Base-by-base conservation (phyloP, 176 grass and related monocot species). In the Zoysia pacifica region DNA sequence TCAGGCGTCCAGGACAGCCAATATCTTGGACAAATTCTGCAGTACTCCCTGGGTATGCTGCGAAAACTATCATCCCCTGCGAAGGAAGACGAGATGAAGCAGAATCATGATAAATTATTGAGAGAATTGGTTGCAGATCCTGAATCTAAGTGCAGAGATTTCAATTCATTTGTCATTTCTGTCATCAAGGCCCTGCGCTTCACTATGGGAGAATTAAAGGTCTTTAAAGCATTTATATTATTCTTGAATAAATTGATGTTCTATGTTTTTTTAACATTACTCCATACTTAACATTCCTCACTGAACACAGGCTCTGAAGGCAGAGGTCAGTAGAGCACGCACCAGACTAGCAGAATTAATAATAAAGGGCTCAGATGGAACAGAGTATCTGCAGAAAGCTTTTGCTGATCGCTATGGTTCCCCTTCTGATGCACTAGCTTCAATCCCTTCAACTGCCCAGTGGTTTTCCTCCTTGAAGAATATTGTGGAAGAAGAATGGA, bases 201-300 rank as follows among this genome's bases (percentile, higher is more conserved):
- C 83, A 89, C 86, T 81, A 91, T 98, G 75, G 90, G 87, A 72
- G 90, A 94, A 54, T 86, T 98, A 83, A 85, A 98, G 95, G 95
- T 97, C 83, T 9, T 64, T 18, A 38, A 6, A 56, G 19, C 41
- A 65, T 70, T 65, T 39, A 84, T 35, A 60, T 69, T 71, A 11
- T 52, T 79, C 35, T 84, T 15, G n/a, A 88, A 80, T 81, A 76
- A 65, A 71, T 41, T 81, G 59, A 65, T 55, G 11, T 12, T 2
- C 48, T 79, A 51, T 49, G 51, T 49, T 44, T 60, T 84, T 44
- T 60, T 84, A 67, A 46, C 50, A 65, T 15, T 71, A 20, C 35
- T 64, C 59, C 2, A 43, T 38, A 42, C 54, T 20, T 28, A 81
- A 76, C 41, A 47, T 19, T 68, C 19, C 40, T 72, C 51, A 63